Evolutionary conservation across 78 protist species (phyloP).

Genomic region (Tieghemostelium lacteum): DNA sequence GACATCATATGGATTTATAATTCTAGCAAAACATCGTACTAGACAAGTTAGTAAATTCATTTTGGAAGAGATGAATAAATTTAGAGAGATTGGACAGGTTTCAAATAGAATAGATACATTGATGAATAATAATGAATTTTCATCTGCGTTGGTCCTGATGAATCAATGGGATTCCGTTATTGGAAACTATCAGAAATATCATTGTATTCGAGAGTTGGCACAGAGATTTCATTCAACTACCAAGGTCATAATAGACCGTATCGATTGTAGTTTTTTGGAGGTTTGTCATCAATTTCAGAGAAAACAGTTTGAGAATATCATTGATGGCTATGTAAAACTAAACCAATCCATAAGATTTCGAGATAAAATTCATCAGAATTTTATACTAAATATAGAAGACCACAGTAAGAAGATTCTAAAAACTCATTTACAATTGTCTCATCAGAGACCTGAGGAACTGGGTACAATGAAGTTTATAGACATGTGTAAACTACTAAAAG

Average conservation of each 20-base stretch:
- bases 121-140: constrained; percentile 22
- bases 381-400: constrained; percentile 57
- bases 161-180: background rate
- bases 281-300: constrained; percentile 28
- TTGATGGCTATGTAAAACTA: constrained; percentile 9
- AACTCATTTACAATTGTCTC: constrained; percentile 9
- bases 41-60: constrained; percentile 17
- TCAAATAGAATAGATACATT: constrained; percentile 17
- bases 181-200: constrained; percentile 14
- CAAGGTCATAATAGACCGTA: constrained; percentile 24
- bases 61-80: background rate
- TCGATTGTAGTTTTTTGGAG: constrained; percentile 47
- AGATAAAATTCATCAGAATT: constrained; percentile 54
- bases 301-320: constrained; percentile 33
- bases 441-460: constrained; percentile 38
- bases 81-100: constrained; percentile 33
- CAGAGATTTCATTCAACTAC: constrained; percentile 1
- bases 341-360: constrained; percentile 3
- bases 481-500: constrained; percentile 48
- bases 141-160: constrained; percentile 9
- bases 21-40: constrained; percentile 48
- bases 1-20: constrained; percentile 54
- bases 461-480: constrained; percentile 61
- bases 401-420: constrained; percentile 42
- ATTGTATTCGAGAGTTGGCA: constrained; percentile 31